Base-by-base conservation (phyloP, 768 basidiomycete species). In the Hericium coralloides region DNA sequence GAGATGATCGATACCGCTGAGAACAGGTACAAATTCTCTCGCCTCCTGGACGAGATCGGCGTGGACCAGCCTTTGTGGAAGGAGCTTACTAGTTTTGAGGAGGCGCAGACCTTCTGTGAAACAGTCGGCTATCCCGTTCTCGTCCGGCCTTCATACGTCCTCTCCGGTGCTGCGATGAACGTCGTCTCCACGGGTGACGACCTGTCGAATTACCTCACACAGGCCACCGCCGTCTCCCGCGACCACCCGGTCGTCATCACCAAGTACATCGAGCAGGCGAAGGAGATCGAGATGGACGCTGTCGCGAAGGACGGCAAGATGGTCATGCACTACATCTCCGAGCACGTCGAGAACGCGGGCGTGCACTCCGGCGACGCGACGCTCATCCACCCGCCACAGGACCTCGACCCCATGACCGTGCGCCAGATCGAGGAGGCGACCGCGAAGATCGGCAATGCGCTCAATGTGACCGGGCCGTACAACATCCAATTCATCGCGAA, bases 401-500 rank as follows among this genome's bases (percentile, higher is more conserved):
- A 98, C 71, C 80, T 99, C 57, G 97, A 98, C 72, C 95, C 95
- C 4, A 85, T 92, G 68, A 98, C 95, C 5, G 93, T 99, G 51
- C 83, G 88, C 53, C 92, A 92, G 67, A 98, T 99, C 65, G 94
- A 94, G 70, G 91, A 94, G 66, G 97, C 97, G 7, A 98, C 95
- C 1, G 87, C 85, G 43, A 99, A 98, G 79, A 98, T 99, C 60
- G 97, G 93, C 31, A 90, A 94, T 58, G 95, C 97, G 14, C 82
- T 99, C 57, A 97, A 98, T 68, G 95, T 98, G 49, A 98, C 95
- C 5, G 97, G 95, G 6, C 95, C 95, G 1, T 98, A 89, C 83
- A 99, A 99, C 69, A 99, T 99, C 68, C 95, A 99, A 76, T 98
- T 99, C 74, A 98, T 99, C 65, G 95, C 95, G 52, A 99, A 99